Evolutionary conservation across 495 filamentous ascomycete genomes (phyloP), one percentile per base, ranked within the genome.

Genomic region (Penicillium cataractarum): DNA sequence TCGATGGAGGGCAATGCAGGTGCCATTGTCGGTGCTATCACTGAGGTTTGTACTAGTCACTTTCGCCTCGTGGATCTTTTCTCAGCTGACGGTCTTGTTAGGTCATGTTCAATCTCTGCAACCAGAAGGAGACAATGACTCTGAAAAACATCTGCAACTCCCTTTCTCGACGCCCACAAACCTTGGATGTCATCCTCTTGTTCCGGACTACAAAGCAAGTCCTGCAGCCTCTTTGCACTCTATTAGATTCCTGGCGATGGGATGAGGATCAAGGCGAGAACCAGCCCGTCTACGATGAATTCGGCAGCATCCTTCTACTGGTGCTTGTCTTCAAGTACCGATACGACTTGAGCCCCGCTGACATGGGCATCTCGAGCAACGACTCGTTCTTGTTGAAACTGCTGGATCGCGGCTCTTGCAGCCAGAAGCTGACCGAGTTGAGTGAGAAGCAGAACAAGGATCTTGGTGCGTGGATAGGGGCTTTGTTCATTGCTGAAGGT

Each of bases 271-370:
- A 96, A 71, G 82, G 89, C 37, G 95, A 99, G 71, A 95, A 95
- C 66, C 93, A 97, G 70, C 95, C 94, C 0, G 90, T 97, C 2
- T 98, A 98, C 68, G 94, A 98, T 64, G 96, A 99, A 62, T 99
- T 98, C 61, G 92, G 93, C 0, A 90, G 91, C 44, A 89, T 97
- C 17, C 78, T 98, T 7, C 83, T 98, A 3, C 79, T 99, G 2
- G 83, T 97, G 0, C 76, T 97, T 21, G 89, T 90, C 0, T 90
- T 96, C 65, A 87, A 90, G 57, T 86, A 95, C 67, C 92, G 96
- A 17, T 97, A 96, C 68, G 84, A 87, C 40, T 76, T 99, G 22
- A 84, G 82, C 0, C 74, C 81, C 1, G 74, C 84, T 21, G 92
- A 97, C 51, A 76, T 97, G 19, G 91, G 82, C 13, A 86, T 83